Conservation (phyloP, 2,329 filamentous ascomycete genomes). For the Phyllosticta citrichinensis region DNA sequence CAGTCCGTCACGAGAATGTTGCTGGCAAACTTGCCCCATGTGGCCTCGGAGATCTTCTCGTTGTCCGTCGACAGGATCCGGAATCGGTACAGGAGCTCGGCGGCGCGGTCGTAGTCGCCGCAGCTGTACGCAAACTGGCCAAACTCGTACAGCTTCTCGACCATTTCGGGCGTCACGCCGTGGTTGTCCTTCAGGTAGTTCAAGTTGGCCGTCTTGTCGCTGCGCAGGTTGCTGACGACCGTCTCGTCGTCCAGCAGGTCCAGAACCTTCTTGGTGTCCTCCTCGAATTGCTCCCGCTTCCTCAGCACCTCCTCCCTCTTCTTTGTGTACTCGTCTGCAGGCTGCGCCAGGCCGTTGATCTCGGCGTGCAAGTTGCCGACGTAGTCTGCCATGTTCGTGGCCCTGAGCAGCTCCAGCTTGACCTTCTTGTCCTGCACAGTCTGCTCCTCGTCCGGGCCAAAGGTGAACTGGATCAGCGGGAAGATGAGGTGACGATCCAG, state of each 20-base stretch:
- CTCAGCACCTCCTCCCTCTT: constrained; percentile 84
- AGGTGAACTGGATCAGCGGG: constrained; percentile 86
- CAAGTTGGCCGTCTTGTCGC: constrained; percentile 98
- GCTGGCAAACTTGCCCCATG: constrained; percentile 94
- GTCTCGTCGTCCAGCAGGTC: constrained; percentile 79
- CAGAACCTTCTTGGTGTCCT: constrained; percentile 80
- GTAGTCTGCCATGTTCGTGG: constrained; percentile 99
- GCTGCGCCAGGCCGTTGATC: constrained; percentile 66
- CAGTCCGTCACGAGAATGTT: constrained; percentile 94
- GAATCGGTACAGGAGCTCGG: constrained; percentile 94
- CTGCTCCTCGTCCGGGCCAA: constrained; percentile 69
- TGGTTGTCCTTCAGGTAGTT: constrained; percentile 96
- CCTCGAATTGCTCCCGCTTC: constrained; percentile 71
- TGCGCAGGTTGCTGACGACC: constrained; percentile 81
- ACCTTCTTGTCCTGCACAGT: constrained; percentile 66
- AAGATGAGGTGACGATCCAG: constrained; percentile 96
- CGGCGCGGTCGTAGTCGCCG: constrained; percentile 81
- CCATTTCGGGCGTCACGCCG: constrained; percentile 88
- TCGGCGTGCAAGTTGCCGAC: constrained; percentile 86
- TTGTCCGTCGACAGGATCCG: constrained; percentile 96
- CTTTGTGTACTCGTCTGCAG: constrained; percentile 75
- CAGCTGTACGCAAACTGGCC: constrained; percentile 98
- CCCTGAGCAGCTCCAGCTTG: constrained; percentile 89
- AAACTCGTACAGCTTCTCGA: constrained; percentile 89
- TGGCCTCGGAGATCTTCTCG: constrained; percentile 91